Evolutionary conservation across 1,284 basidiomycete genomes (phyloP).

Genomic region (Volvariella surrecta): DNA sequence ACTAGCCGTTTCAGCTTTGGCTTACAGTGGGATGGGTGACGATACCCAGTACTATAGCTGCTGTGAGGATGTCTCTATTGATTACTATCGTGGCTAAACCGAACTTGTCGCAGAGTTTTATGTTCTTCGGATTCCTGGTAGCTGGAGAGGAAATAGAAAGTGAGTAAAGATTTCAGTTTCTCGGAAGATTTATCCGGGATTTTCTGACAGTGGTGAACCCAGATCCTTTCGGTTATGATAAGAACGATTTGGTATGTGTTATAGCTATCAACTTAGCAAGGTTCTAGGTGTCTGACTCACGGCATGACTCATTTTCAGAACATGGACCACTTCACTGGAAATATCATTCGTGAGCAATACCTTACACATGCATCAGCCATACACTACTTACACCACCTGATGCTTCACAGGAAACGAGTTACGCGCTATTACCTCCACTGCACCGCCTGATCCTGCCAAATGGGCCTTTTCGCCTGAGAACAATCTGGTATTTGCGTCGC

Average conservation of each 20-base stretch:
- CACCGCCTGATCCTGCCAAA: slow-evolving; percentile 43
- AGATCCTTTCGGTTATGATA: slow-evolving; percentile 64
- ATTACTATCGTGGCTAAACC: slow-evolving; percentile 1
- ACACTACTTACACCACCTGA: slow-evolving; percentile 4
- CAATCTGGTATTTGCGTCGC: slow-evolving; percentile 40
- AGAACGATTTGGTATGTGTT: slow-evolving; percentile 52
- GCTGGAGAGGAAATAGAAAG: slow-evolving; percentile 68
- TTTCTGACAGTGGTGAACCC: slow-evolving; percentile 7
- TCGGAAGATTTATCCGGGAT: slow-evolving; percentile 1
- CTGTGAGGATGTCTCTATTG: slow-evolving; percentile 15
- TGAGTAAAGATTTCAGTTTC: slow-evolving; percentile 21
- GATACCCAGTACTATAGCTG: slow-evolving; percentile 49
- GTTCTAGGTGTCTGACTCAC: slow-evolving; percentile 3
- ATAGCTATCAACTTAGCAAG: slow-evolving; percentile 1
- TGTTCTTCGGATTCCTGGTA: slow-evolving; percentile 64
- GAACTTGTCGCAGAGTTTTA: slow-evolving; percentile 33
- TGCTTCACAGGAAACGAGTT: slow-evolving; percentile 41
- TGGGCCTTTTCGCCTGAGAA: slow-evolving; percentile 58
- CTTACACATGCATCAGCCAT: neutral
- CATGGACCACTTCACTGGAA: slow-evolving; percentile 57
- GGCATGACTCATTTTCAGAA: slow-evolving; percentile 26
- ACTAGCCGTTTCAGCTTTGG: slow-evolving; percentile 65
- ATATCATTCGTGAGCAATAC: slow-evolving; percentile 54
- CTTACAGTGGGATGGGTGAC: slow-evolving; percentile 52
- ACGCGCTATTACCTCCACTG: slow-evolving; percentile 43